Percentiles rank a stretch among this genome's conserved stretches.
Conservation (phyloP, 2,329 filamentous ascomycete species). For the Botrytis fragariae region DNA sequence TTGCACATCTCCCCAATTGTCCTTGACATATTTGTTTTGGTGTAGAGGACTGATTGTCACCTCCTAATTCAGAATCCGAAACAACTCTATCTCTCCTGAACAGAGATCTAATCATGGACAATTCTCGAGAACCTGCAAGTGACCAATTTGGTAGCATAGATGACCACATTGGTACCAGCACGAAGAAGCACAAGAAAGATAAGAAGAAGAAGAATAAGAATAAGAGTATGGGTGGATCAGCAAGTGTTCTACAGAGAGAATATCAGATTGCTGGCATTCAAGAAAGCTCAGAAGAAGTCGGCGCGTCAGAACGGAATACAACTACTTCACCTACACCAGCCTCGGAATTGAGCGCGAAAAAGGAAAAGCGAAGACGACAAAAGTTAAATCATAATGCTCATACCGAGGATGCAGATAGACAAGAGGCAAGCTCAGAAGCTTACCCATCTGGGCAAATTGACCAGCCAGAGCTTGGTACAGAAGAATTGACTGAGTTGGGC, state of each 20-base stretch:
- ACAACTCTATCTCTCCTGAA: neutral
- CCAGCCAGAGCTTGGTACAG: neutral
- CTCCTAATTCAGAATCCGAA: neutral
- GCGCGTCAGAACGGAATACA: neutral
- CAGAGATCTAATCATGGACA: neutral
- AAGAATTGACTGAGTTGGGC: neutral
- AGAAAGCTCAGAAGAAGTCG: neutral
- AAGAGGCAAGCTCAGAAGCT: neutral
- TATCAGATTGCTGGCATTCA: neutral
- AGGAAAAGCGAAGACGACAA: neutral
- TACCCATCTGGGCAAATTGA: neutral
- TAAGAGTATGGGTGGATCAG: slow-evolving; percentile 2
- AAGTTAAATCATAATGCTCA: neutral
- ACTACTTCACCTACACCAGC: neutral
- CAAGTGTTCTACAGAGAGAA: slow-evolving; percentile 13
- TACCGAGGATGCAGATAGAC: neutral
- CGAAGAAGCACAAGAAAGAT: slow-evolving; percentile 1
- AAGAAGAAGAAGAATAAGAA: slow-evolving; percentile 14
- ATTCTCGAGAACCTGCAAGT: neutral
- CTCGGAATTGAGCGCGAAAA: neutral
- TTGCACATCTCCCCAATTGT: neutral
- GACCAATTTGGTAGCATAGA: neutral
- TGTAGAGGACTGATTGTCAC: neutral
- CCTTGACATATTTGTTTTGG: neutral
- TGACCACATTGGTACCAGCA: neutral